Percentiles rank a stretch among this genome's conserved stretches.
Conservation (phyloP, 345 rosid species). For the Eucalyptus sp. region DNA sequence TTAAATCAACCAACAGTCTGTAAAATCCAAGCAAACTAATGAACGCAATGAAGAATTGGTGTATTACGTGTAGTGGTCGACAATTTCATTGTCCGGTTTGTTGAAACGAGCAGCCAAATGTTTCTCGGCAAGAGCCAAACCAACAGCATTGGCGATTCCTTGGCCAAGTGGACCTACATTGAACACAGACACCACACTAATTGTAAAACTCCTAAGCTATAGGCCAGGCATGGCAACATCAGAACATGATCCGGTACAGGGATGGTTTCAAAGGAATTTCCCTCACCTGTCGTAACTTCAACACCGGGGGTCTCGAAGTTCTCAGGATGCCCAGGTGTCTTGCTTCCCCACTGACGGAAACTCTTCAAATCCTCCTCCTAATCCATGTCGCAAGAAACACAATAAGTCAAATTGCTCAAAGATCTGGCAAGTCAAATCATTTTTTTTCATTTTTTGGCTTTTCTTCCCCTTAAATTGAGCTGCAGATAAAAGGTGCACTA, state of each 20-base stretch:
- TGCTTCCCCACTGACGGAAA: constrained; percentile 95
- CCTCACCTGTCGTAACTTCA: constrained; percentile 95
- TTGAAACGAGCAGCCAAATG: constrained; percentile 88
- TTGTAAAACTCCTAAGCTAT: neutral
- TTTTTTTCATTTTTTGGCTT: neutral
- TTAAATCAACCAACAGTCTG: neutral
- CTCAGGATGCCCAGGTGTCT: constrained; percentile 99
- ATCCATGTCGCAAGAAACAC: neutral
- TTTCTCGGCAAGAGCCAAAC: constrained; percentile 90
- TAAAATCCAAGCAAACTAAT: neutral
- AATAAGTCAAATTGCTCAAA: neutral
- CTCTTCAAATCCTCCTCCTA: constrained; percentile 90
- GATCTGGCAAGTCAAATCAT: neutral
- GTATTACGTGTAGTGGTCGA: constrained; percentile 83
- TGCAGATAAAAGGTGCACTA: neutral
- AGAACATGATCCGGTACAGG: neutral
- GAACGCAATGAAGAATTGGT: neutral
- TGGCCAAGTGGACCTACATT: constrained; percentile 89
- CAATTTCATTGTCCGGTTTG: constrained; percentile 70
- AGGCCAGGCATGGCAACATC: neutral
- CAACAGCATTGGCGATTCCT: constrained; percentile 88
- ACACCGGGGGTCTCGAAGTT: constrained; percentile 98
- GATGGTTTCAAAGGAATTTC: neutral
- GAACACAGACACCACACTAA: neutral
- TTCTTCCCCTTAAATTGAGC: neutral